Evolutionary conservation across 2,329 filamentous ascomycete species (phyloP), one percentile per base, ranked within the genome.

Genomic region (Boeremia lycopersici): DNA sequence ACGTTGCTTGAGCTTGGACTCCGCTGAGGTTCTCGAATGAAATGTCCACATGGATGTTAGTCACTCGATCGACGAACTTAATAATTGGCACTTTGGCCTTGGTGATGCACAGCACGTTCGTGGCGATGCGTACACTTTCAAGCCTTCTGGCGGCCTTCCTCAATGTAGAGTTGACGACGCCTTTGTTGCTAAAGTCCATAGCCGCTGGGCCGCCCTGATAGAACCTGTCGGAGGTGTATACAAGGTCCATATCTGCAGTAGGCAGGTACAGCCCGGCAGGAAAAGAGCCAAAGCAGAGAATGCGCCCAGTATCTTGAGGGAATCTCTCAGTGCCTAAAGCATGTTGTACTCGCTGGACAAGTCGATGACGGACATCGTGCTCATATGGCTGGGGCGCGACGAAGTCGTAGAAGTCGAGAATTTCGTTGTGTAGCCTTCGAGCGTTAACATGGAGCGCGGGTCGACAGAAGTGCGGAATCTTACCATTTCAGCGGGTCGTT

Each of bases 11-110:
- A 2, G 95, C 93, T 15, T 83, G 77, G 9, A 97, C 78, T 10
- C 95, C 95, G 36, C 89, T 90, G 31, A 88, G 77, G 69, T 97
- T 98, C 76, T 99, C 93, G 70, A 99, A 97, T 0, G 93, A 98
- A 11, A 99, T 84, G 71, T 99, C 95, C 11, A 98, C 89, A 63
- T 89, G 90, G 48, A 99, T 79, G 11, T 87, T 87, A 1, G 93
- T 97, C 48, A 83, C 68, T 49, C 78, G 81, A 69, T 99, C 95
- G 39, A 91, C 83, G 68, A 90, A 98, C 74, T 99, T 99, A 76
- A 98, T 85, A 48, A 99, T 85, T 0, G 95, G 95, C 2, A 99
- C 93, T 66, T 89, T 91, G 19, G 95, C 93, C 61, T 82, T 80
- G 1, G 82, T 69, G 62, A 99, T 91, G 30, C 89, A 81, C 30